phyloP scores from a whole-genome alignment of 2,329 filamentous ascomycete species.

The Diplocarpon mali region DNA sequence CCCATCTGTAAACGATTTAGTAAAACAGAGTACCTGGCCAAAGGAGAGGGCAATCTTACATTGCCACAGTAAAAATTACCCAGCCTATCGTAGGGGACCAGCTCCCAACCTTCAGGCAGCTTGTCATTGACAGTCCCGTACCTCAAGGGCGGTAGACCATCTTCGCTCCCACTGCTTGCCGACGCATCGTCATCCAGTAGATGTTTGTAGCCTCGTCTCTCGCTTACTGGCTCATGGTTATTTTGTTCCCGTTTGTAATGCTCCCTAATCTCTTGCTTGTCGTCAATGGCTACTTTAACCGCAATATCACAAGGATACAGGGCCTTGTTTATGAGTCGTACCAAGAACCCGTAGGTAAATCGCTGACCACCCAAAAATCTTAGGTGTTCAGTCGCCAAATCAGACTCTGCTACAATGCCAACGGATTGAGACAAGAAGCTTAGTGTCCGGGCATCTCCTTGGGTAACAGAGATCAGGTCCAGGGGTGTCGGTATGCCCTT shows the following conservation, averaged over 20 bases:
- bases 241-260: conserved; percentile 49
- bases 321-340: conserved; percentile 62
- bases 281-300: conserved; percentile 68
- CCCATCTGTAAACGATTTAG: conserved; percentile 50
- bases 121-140: conserved; percentile 74
- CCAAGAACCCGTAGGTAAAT: conserved; percentile 78
- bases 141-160: conserved; percentile 58
- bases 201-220: conserved; percentile 22
- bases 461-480: conserved; percentile 80
- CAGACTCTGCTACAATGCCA: conserved; percentile 81
- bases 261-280: conserved; percentile 62
- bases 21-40: not conserved
- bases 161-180: conserved; percentile 23
- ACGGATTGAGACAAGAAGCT: conserved; percentile 88
- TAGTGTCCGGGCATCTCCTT: conserved; percentile 60
- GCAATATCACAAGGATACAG: conserved; percentile 85
- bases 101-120: conserved; percentile 66
- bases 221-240: conserved; percentile 21
- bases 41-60: conserved; percentile 32
- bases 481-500: conserved; percentile 79
- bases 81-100: conserved; percentile 62
- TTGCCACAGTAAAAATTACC: conserved; percentile 94
- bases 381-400: conserved; percentile 80
- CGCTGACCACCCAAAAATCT: conserved; percentile 85
- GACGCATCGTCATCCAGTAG: conserved; percentile 27